Evolutionary conservation across 352 stramenopile species (phyloP).

Genomic region (Phytophthora boehmeriae): DNA sequence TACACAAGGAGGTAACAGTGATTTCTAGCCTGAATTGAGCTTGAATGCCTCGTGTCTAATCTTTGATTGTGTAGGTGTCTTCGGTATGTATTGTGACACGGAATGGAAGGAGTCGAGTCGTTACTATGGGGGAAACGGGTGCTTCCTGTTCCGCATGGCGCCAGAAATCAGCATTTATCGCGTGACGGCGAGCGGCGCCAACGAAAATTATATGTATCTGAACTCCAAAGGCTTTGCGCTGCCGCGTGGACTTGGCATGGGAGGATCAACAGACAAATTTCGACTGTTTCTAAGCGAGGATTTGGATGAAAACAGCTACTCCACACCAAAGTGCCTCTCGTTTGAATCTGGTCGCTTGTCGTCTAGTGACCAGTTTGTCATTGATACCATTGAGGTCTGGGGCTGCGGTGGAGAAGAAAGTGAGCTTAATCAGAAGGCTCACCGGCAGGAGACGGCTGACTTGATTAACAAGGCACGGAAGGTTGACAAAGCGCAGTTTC

Average conservation of each 20-base stretch:
- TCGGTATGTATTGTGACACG: conserved; percentile 87
- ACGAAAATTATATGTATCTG: conserved; percentile 86
- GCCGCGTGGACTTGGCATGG: conserved; percentile 76
- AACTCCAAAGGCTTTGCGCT: conserved; percentile 85
- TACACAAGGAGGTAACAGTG: conserved; percentile 57
- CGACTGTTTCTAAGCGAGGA: conserved; percentile 86
- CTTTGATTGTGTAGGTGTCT: conserved; percentile 51
- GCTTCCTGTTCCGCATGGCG: conserved; percentile 78
- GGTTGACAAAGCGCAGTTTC: conserved; percentile 87
- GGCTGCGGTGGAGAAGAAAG: conserved; percentile 75
- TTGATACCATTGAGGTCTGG: conserved; percentile 81
- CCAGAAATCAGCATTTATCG: conserved; percentile 72
- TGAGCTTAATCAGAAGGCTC: conserved; percentile 51
- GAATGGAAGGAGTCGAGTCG: conserved; percentile 86
- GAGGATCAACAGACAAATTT: conserved; percentile 76
- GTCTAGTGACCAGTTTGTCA: conserved; percentile 56
- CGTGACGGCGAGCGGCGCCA: conserved; percentile 46
- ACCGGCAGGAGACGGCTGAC: conserved; percentile 80
- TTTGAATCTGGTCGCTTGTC: conserved; percentile 77
- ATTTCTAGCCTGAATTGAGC: not conserved
- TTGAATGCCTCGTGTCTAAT: not conserved
- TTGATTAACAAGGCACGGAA: conserved; percentile 85
- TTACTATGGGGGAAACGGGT: conserved; percentile 81
- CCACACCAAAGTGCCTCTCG: conserved; percentile 68
- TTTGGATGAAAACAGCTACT: conserved; percentile 85